phyloP scores from a whole-genome alignment of 2,329 filamentous ascomycete species.

The Aureobasidium pullulans region DNA sequence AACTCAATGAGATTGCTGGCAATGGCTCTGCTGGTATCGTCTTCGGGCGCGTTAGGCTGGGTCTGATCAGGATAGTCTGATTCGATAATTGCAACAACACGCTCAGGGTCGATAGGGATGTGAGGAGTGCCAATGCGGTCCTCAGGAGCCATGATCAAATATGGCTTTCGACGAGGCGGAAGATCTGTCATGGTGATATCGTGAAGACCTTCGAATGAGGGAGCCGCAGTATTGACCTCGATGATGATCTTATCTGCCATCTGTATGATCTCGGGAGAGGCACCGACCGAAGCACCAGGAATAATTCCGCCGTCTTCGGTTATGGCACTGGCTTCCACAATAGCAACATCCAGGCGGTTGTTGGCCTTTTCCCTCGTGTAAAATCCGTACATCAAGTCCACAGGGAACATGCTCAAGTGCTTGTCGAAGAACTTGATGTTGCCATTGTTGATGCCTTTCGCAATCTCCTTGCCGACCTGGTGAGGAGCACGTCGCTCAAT shows the following conservation, averaged over 20 bases:
- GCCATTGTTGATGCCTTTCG: constrained; percentile 83
- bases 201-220: constrained; percentile 80
- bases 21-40: constrained; percentile 65
- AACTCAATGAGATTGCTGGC: constrained; percentile 75
- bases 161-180: constrained; percentile 73
- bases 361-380: constrained; percentile 74
- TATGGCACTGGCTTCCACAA: constrained; percentile 76
- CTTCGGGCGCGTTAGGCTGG: constrained; percentile 66
- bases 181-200: constrained; percentile 87
- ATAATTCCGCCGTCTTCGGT: constrained; percentile 85
- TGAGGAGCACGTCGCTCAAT: constrained; percentile 78
- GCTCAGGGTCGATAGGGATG: constrained; percentile 77
- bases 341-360: constrained; percentile 71
- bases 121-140: constrained; percentile 78
- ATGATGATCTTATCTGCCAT: constrained; percentile 92
- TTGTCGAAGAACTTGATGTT: constrained; percentile 91
- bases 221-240: constrained; percentile 81
- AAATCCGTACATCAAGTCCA: constrained; percentile 67
- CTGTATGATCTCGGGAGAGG: constrained; percentile 77
- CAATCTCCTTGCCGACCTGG: constrained; percentile 84
- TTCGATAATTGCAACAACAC: constrained; percentile 77
- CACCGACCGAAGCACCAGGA: constrained; percentile 77
- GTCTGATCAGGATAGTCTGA: constrained; percentile 76
- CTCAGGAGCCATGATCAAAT: constrained; percentile 76
- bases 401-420: constrained; percentile 86